These are phyloP conservation scores for Thermomyces lanuginosus DNA, from an alignment of 2,329 filamentous ascomycete genomes.

Conservation along the genomic window DNA sequence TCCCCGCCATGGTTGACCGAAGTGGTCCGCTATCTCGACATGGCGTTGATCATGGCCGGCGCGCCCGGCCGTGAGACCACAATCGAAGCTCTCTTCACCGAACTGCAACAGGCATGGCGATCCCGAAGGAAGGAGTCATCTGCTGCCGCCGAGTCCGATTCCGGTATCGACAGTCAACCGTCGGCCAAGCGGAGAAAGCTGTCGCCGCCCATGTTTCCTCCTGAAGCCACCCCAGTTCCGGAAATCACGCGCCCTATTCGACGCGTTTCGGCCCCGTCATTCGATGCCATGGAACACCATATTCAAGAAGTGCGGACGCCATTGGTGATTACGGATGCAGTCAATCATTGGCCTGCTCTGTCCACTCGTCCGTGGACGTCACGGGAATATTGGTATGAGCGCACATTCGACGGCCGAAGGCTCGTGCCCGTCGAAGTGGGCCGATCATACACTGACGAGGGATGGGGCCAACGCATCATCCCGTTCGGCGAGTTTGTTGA, in stretches of 20 bases:
- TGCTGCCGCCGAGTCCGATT: not conserved
- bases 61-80: slow-evolving; percentile 39
- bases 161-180: slow-evolving; percentile 5
- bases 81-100: slow-evolving; percentile 22
- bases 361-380: slow-evolving; percentile 50
- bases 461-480: slow-evolving; percentile 70
- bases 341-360: slow-evolving; percentile 64
- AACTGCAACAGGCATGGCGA: slow-evolving; percentile 14
- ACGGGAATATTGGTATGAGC: slow-evolving; percentile 55
- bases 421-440: slow-evolving; percentile 79
- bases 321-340: slow-evolving; percentile 50
- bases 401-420: slow-evolving; percentile 59
- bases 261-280: slow-evolving; percentile 31
- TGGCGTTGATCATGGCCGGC: slow-evolving; percentile 59
- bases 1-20: slow-evolving; percentile 35
- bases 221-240: slow-evolving; percentile 17
- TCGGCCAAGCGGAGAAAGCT: slow-evolving; percentile 22
- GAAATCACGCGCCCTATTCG: slow-evolving; percentile 21
- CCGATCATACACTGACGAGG: slow-evolving; percentile 68
- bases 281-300: slow-evolving; percentile 46
- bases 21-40: slow-evolving; percentile 53
- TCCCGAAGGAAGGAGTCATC: slow-evolving; percentile 1
- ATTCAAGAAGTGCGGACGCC: slow-evolving; percentile 39
- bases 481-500: slow-evolving; percentile 55
- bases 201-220: slow-evolving; percentile 18